Base-by-base conservation (phyloP, 75 land plant species). In the Selaginella moellendorffii region DNA sequence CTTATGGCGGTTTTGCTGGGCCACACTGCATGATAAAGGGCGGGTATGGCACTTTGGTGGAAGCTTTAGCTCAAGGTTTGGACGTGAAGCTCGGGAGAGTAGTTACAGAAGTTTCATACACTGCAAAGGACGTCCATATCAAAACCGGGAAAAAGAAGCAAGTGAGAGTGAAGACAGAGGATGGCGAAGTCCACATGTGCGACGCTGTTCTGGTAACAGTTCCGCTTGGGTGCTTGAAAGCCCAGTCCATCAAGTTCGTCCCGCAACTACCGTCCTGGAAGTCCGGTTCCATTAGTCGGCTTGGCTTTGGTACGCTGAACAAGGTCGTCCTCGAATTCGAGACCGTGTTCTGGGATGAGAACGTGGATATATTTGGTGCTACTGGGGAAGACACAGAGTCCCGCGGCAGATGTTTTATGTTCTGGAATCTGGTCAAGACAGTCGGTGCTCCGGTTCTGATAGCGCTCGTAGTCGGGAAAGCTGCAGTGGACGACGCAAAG, bases 11-110 rank as follows among this genome's bases (percentile, higher is more conserved):
- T 26, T 92, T 92, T 83, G 98, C 87, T 19, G 98, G 98, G 29
- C 85, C 98, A 63, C 98, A 92, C 63, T 92, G 98, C 68, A 92
- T 92, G 98, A 88, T 92, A 60, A 92, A 85, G 80, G 98, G 95
- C 46, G 98, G 98, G 27, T 92, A 83, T 63, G 74, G 98, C 36
- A 69, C 74, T 64, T 80, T 84, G 31, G 71, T 85, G 56, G 96
- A 92, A 65, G 79, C 89, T 31, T 65, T 92, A 54, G 87, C 68
- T 25, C 74, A 82, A 29, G 87, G 90, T 31, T 76, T 92, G 28
- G 65, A 61, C 52, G 73, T 92, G 53, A 77, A 72, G 31, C 63
- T 83, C 25, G 79, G 83, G 24, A 80, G 81, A 25, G 78, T 77
- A 5, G 98, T 92, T 2, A 79, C 85, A 51, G 79, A 81, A 46